Evolutionary conservation across 1,139 yeast genomes (phyloP).

Genomic region (Yamadazyma sp.): DNA sequence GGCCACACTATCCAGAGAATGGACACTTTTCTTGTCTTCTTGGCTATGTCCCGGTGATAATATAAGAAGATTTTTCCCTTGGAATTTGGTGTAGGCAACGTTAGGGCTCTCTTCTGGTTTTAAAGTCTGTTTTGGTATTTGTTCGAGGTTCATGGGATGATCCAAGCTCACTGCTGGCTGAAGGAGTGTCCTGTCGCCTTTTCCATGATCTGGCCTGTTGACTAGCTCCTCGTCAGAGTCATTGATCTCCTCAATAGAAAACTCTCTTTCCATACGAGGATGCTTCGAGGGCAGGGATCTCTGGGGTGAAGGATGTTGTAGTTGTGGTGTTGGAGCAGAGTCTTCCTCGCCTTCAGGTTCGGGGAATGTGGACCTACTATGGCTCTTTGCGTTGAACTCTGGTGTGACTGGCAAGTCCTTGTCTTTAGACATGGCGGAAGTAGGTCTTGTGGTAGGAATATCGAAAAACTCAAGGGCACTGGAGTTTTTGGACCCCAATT

Average conservation of each 20-base stretch:
- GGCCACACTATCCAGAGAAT: constrained; percentile 10
- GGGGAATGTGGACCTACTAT: background rate
- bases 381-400: constrained; percentile 1
- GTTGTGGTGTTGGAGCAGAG: constrained; percentile 6
- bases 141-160: constrained; percentile 8
- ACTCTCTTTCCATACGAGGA: constrained; percentile 21
- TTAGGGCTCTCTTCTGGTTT: constrained; percentile 9
- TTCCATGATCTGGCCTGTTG: constrained; percentile 8
- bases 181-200: constrained; percentile 2
- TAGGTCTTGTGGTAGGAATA: constrained; percentile 12
- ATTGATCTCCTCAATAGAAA: constrained; percentile 43
- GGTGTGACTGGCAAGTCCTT: constrained; percentile 37
- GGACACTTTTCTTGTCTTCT: constrained; percentile 21
- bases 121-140: background rate
- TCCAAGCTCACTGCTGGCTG: constrained; percentile 16
- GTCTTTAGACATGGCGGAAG: constrained; percentile 24
- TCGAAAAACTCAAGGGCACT: constrained; percentile 8
- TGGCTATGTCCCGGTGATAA: constrained; percentile 32
- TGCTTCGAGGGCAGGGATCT: constrained; percentile 1
- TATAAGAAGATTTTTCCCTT: constrained; percentile 36
- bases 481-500: constrained; percentile 12
- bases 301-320: background rate
- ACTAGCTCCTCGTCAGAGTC: constrained; percentile 40
- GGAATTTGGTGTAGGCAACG: constrained; percentile 18
- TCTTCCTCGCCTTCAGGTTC: background rate